These are phyloP conservation scores for Quercus suber DNA, from an alignment of 306 rosid genomes.

Conservation along the genomic window DNA sequence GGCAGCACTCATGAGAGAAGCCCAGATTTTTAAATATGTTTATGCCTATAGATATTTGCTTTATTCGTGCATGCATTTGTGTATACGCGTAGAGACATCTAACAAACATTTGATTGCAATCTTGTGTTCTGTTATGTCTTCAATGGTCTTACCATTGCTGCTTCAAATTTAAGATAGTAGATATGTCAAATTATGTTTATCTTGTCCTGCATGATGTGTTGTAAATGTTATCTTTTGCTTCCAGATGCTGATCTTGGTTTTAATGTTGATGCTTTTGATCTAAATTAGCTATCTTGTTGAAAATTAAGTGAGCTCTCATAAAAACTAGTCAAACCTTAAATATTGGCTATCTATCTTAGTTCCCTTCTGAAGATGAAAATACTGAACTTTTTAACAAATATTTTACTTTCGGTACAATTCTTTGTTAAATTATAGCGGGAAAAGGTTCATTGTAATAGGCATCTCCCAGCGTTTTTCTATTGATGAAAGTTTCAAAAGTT, in stretches of 20 bases:
- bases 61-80: neutral
- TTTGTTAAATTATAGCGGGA: neutral
- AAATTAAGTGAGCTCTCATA: neutral
- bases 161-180: neutral
- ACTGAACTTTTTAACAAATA: neutral
- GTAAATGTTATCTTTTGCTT: neutral
- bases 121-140: neutral
- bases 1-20: neutral
- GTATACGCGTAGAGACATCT: neutral
- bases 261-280: neutral
- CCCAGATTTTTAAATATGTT: neutral
- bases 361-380: neutral
- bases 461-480: neutral
- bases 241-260: neutral
- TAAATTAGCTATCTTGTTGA: neutral
- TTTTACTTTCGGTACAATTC: neutral
- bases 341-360: neutral
- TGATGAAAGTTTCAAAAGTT: neutral
- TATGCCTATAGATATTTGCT: neutral
- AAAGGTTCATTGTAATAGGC: neutral
- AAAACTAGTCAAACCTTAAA: neutral
- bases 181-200: neutral
- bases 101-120: neutral
- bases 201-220: neutral
- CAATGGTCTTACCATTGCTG: neutral